Evolutionary conservation across 2,329 filamentous ascomycete genomes (phyloP).

Genomic region (Aspergillus fumigatus): DNA sequence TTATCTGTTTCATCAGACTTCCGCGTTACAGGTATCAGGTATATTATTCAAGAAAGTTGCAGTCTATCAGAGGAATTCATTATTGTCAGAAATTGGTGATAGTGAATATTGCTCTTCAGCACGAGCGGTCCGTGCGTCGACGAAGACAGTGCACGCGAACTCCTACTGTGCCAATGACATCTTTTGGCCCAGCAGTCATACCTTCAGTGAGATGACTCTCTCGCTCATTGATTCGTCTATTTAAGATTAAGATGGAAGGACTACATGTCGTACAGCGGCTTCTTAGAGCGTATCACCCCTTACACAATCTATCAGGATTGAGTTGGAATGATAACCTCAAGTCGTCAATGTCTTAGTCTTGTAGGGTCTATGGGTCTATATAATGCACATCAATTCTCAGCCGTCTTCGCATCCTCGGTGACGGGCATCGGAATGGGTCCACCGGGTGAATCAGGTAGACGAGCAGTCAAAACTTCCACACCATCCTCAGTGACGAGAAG

Average conservation of each 20-base stretch:
- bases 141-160: too few relatives aligned
- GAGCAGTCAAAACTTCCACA: slow-evolving; percentile 74
- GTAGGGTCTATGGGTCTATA: not conserved
- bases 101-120: too few relatives aligned
- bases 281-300: not conserved
- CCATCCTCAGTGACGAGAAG: slow-evolving; percentile 77
- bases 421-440: slow-evolving; percentile 61
- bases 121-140: not conserved
- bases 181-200: not conserved
- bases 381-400: not conserved
- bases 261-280: not conserved
- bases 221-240: not conserved
- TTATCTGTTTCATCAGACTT: not conserved
- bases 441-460: slow-evolving; percentile 68
- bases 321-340: not conserved
- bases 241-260: not conserved
- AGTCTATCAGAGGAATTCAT: not conserved
- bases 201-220: not conserved
- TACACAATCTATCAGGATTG: not conserved
- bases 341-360: not conserved
- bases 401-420: not conserved
- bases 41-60: not conserved
- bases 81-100: not conserved
- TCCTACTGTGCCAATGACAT: not conserved
- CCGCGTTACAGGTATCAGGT: not conserved